Base-by-base conservation (phyloP, 768 basidiomycete genomes). In the Dioszegia aurantiaca region DNA sequence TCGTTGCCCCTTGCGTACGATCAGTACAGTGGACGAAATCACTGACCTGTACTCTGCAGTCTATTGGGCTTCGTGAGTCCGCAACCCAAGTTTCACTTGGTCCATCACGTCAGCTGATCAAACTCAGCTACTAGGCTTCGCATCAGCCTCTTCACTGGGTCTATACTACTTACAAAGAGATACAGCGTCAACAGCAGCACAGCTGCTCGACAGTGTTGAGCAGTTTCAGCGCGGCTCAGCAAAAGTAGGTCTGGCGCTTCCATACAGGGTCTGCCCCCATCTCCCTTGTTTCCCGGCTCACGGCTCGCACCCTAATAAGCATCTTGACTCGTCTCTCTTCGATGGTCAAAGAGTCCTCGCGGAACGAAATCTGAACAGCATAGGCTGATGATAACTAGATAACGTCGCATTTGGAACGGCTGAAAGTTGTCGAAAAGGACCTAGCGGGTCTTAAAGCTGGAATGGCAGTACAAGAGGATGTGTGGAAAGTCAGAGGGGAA, bases 101-200 rank as follows among this genome's bases (percentile, higher is more conserved):
- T 24, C 21, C 17, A 42, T 33, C 39, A 12, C 33, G 24, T 4
- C 12, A 14, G 24, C 28, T 37, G 12, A 53, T 27, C 28, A 30
- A 36, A 8, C n/a, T n/a, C 43, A 76, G 75, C 75, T 95, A 33
- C 84, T 92, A 65, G 92, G 90, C 1, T 93, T 94, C 79, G 91
- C 91, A 4, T 77, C 92, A 33, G 90, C 90, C 1, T 89, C 90
- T 0, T 86, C 88, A 0, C 83, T 86, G 67, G 89, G 90, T 40
- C 86, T 90, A 26, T 94, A 91, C 75, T 85, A 89, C 73, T 81
- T 95, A 19, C 78, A 93, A 45, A 90, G 94, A 62, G 92, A 94
- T 78, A 91, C 92, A 77, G 89, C 90, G 77, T 80, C 82, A 41
- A 90, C 91, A 28, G 90, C 90, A 3, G 86, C 87, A n/a, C 83